Evolutionary conservation across 139 green algal genomes (phyloP).

Genomic region (Chlamydomonas incerta): DNA sequence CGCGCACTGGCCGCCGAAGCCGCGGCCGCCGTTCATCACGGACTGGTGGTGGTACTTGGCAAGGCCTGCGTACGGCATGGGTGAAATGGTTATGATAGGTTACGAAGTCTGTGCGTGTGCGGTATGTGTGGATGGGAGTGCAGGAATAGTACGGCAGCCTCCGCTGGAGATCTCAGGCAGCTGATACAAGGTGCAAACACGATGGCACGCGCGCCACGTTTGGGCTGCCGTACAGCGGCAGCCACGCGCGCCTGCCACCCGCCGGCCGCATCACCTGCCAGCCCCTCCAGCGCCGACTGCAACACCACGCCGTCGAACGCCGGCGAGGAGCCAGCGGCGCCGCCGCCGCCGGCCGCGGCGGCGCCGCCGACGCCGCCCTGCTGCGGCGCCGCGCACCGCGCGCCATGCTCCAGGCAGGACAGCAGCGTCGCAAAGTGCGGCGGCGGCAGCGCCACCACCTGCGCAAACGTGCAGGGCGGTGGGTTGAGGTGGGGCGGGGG

Average conservation of each 20-base stretch:
- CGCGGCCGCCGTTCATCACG: constrained; percentile 20
- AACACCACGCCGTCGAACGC: constrained; percentile 56
- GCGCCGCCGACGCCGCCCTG: neutral
- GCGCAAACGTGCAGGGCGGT: constrained; percentile 53
- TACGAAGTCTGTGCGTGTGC: too few species aligned
- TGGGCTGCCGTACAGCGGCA: too few species aligned
- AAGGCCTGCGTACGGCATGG: constrained; percentile 10
- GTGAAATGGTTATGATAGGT: too few species aligned
- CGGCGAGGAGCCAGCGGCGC: neutral
- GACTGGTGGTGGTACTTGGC: constrained; percentile 41
- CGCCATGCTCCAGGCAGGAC: constrained; percentile 62
- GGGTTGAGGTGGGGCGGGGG: constrained; percentile 74
- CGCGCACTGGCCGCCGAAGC: neutral
- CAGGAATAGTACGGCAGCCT: too few species aligned
- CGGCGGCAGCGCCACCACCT: constrained; percentile 70
- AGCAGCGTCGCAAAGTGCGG: constrained; percentile 71
- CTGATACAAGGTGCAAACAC: too few species aligned
- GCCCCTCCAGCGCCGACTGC: constrained; percentile 56
- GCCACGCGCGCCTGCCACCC: too few species aligned
- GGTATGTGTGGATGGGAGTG: too few species aligned
- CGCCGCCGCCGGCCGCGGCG: constrained; percentile 3
- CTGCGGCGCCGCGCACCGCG: neutral
- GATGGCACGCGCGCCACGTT: too few species aligned
- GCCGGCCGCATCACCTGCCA: too few species aligned
- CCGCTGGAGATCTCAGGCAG: too few species aligned